Evolutionary conservation across 2,329 filamentous ascomycete genomes (phyloP), one percentile per base, ranked within the genome.

Genomic region (Monilinia fructigena): DNA sequence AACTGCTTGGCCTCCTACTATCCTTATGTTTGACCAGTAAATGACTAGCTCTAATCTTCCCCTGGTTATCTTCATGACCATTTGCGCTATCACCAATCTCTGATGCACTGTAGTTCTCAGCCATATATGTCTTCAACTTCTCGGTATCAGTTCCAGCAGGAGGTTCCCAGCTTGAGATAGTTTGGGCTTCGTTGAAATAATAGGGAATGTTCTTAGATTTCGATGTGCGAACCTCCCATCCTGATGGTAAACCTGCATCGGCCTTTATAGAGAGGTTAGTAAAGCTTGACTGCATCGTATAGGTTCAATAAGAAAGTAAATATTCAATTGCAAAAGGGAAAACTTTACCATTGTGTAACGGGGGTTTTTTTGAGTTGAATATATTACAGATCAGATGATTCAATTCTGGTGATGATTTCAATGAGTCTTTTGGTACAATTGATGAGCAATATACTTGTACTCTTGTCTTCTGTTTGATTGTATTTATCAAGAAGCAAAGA

Each of bases 161-260:
- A 3, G 95, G 94, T 77, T 98, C 95, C 95, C 95, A 99, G 80
- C 92, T 87, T 70, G 95, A 98, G 77, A 92, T 88, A 78, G 93
- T 94, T 70, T 92, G 91, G 72, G 80, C 81, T 55, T 89, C 82
- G 80, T 97, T 96, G 89, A 97, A 98, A 83, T 98, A 99, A 84
- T 99, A 99, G 48, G 95, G 95, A 47, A 98, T 89, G 81, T 96
- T 96, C 83, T 97, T 98, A 79, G 92, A 96, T 83, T 97, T 96
- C 79, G 92, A 97, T 82, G 96, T 92, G 78, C 95, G 92, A 76
- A 99, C 92, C 82, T 98, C 95, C 93, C 94, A 97, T 78, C 88
- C 87, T 60, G 87, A 79, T 69, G 93, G 93, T 70, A 97, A 87
- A 77, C 94, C 94, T 73, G 89, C 88, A 66, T 93, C 90, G 76